phyloP scores from a whole-genome alignment of 805 yeast genomes.

The Ogataea nakhonphanomensis region DNA sequence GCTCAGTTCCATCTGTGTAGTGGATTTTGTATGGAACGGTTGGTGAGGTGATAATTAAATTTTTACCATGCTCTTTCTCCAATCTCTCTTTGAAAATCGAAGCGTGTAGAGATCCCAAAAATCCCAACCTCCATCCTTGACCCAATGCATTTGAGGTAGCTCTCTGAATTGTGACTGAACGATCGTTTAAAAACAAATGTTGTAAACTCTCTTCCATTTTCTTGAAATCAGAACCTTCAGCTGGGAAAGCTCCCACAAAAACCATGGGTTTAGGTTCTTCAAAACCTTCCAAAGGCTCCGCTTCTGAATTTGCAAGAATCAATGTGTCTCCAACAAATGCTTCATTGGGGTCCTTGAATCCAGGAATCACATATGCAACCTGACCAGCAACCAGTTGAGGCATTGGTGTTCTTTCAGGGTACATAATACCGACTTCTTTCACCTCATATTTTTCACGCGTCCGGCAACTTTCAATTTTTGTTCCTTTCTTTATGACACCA shows the following conservation, averaged over 20 bases:
- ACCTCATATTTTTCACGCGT: slow-evolving; percentile 77
- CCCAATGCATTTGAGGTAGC: slow-evolving; percentile 94
- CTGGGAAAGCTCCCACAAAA: slow-evolving; percentile 96
- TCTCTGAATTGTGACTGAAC: slow-evolving; percentile 83
- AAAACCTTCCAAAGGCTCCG: slow-evolving; percentile 86
- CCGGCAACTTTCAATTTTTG: slow-evolving; percentile 72
- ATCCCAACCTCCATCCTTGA: slow-evolving; percentile 97
- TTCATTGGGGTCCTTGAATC: slow-evolving; percentile 83
- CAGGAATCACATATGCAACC: slow-evolving; percentile 92
- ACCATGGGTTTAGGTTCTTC: slow-evolving; percentile 99
- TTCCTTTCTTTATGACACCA: slow-evolving; percentile 73
- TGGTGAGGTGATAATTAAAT: slow-evolving; percentile 88
- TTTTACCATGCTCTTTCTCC: slow-evolving; percentile 92
- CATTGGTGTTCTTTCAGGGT: slow-evolving; percentile 77
- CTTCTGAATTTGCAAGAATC: slow-evolving; percentile 53
- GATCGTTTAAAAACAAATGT: slow-evolving; percentile 83
- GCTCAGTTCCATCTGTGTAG: slow-evolving; percentile 60
- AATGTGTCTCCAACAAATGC: slow-evolving; percentile 92
- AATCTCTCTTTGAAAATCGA: slow-evolving; percentile 89
- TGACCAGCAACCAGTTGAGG: slow-evolving; percentile 78
- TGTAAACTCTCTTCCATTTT: slow-evolving; percentile 86
- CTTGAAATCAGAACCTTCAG: slow-evolving; percentile 88
- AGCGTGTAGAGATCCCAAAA: slow-evolving; percentile 91
- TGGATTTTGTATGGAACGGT: slow-evolving; percentile 87
- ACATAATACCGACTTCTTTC: slow-evolving; percentile 92